Evolutionary conservation across 1,284 basidiomycete genomes (phyloP).

Genomic region (Phellinidium pouzarii): DNA sequence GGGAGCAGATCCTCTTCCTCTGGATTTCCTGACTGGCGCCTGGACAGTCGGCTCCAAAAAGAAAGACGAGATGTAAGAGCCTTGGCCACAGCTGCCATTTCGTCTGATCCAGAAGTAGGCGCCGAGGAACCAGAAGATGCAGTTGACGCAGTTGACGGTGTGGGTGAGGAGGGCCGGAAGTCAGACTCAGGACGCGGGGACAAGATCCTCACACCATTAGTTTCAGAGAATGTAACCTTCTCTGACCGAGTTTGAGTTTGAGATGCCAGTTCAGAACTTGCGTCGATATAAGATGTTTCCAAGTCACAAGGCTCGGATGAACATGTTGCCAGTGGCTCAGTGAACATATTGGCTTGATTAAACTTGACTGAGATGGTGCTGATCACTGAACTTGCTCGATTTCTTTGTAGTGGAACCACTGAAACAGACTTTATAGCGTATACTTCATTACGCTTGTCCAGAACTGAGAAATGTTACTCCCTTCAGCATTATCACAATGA

Average conservation of each 20-base stretch:
- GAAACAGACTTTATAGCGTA: conserved; percentile 17
- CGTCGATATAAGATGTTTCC: background rate
- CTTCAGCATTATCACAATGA: background rate
- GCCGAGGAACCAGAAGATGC: conserved; percentile 50
- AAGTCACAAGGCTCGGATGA: background rate
- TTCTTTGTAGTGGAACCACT: conserved; percentile 15
- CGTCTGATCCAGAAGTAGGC: conserved; percentile 44
- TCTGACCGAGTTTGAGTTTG: background rate
- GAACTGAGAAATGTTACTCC: conserved; percentile 4
- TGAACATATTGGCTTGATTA: conserved; percentile 3
- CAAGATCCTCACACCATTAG: conserved; percentile 25
- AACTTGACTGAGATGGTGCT: conserved; percentile 5
- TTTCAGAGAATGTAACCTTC: conserved; percentile 16
- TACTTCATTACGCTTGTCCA: conserved; percentile 13
- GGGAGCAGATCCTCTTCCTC: conserved; percentile 8
- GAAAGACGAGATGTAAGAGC: conserved; percentile 58
- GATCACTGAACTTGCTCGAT: conserved; percentile 3
- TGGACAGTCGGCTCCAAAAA: conserved; percentile 59
- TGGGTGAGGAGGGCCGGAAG: conserved; percentile 31
- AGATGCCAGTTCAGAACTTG: background rate
- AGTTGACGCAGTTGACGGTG: conserved; percentile 30
- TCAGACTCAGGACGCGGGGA: conserved; percentile 20
- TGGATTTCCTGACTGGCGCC: conserved; percentile 28
- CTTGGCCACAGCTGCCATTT: conserved; percentile 46
- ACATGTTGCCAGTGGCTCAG: background rate